These are phyloP conservation scores for Globisporangium radiosum DNA, from an alignment of 352 stramenopile species.

Conservation along the genomic window DNA sequence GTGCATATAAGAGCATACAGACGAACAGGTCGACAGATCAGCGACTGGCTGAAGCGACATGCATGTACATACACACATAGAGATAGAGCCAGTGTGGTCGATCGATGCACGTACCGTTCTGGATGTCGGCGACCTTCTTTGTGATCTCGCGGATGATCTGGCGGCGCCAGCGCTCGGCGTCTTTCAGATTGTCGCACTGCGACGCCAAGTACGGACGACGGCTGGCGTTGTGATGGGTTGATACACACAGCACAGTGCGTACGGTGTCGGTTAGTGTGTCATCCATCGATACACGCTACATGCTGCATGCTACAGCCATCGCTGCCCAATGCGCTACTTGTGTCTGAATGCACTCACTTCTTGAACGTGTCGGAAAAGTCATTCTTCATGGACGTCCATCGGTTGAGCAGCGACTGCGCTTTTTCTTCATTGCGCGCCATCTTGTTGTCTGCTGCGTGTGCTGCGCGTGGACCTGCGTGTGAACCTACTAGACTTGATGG, in stretches of 20 bases:
- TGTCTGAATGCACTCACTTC: slow-evolving; percentile 30
- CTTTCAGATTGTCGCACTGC: slow-evolving; percentile 90
- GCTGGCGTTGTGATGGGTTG: slow-evolving; percentile 15
- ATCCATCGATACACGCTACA: too few relatives aligned
- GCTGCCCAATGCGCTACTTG: too few relatives aligned
- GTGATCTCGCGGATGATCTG: slow-evolving; percentile 95
- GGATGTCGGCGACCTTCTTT: slow-evolving; percentile 94
- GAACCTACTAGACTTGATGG: too few relatives aligned
- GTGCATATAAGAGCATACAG: not conserved
- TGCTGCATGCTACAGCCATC: too few relatives aligned
- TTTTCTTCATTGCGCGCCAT: slow-evolving; percentile 99
- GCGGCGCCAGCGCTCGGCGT: slow-evolving; percentile 90
- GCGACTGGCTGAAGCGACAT: not conserved
- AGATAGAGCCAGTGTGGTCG: too few relatives aligned
- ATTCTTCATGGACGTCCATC: slow-evolving; percentile 97
- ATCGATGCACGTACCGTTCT: slow-evolving; percentile 74
- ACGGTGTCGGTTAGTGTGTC: too few relatives aligned
- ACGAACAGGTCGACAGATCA: not conserved
- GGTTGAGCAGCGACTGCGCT: slow-evolving; percentile 96
- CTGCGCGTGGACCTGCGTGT: not conserved
- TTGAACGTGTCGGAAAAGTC: slow-evolving; percentile 85
- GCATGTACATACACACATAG: slow-evolving; percentile 4
- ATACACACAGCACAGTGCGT: not conserved
- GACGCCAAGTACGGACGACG: slow-evolving; percentile 91
- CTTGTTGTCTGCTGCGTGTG: not conserved